Base-by-base conservation (phyloP, 805 yeast species). In the Lipomyces kockii region DNA sequence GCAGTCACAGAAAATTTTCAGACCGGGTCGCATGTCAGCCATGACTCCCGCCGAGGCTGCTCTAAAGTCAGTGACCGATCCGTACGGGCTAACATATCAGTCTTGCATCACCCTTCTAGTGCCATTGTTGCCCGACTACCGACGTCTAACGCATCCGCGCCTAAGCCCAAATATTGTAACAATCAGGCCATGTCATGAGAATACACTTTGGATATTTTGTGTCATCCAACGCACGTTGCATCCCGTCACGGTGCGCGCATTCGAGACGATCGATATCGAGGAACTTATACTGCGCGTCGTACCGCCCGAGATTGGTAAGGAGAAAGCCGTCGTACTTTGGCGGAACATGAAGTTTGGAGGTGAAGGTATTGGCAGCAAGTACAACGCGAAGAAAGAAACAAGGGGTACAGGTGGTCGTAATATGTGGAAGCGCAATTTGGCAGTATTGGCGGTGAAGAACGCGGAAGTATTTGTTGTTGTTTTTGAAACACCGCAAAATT, bases 271-370 rank as follows among this genome's bases (percentile, higher is more conserved):
- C 58, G 71, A 68, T 37, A 67, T 68, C 27, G 71, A 68, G 51
- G 71, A 68, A 34, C 61, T 68, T 9, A 49, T 66, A n/a, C 20
- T 61, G 35, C 67, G 66, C 20, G 71, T 68, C 14, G 61, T 68
- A n/a, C 71, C 71, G 8, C 70, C 71, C 3, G 67, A 68, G 46
- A 56, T 68, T 25, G 71, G 71, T 7, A 68, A 63, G 34, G 66
- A 63, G 49, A 49, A 51, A 12, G 59, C 64, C 9, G 71, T 68
- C 35, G 71, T 68, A 6, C 62, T 68, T n/a, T 68, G 71, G 71
- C 51, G 71, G 11, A 68, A 68, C 53, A 68, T 68, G 71, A 68
- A 68, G 64, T 68, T 68, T 34, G 71, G 71, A 6, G 71, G 71
- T 25, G 71, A 68, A 27, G 71, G 62, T 2, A 32, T 68, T 11